Conservation (phyloP, 768 basidiomycete genomes). For the Mrakia gelida region DNA sequence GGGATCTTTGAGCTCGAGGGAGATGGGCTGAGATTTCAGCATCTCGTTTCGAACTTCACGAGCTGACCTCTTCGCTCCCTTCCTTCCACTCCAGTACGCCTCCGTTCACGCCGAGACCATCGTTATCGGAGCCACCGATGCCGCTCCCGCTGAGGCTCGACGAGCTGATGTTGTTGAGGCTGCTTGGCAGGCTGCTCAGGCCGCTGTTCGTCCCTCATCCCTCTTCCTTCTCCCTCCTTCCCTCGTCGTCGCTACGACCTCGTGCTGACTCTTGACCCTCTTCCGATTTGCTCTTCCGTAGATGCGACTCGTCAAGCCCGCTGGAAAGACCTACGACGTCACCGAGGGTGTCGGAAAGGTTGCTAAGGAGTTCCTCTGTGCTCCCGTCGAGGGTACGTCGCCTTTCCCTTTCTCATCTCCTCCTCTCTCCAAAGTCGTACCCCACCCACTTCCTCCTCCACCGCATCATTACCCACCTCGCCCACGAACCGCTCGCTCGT, state of each 20-base stretch:
- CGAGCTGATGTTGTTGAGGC: slow-evolving; percentile 90
- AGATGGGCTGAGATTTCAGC: not conserved
- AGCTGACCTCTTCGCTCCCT: not conserved
- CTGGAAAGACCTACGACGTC: slow-evolving; percentile 91
- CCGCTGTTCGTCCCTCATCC: slow-evolving; percentile 49
- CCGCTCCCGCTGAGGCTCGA: slow-evolving; percentile 72
- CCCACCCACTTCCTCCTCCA: too few relatives aligned
- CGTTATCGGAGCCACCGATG: slow-evolving; percentile 71
- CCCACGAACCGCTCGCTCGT: too few relatives aligned
- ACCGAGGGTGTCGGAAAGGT: slow-evolving; percentile 78
- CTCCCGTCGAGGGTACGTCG: slow-evolving; percentile 75
- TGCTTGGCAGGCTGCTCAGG: slow-evolving; percentile 87
- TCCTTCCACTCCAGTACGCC: slow-evolving; percentile 54
- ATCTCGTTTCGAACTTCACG: not conserved
- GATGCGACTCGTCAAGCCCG: slow-evolving; percentile 83
- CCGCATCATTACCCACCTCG: too few relatives aligned
- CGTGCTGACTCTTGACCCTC: too few relatives aligned
- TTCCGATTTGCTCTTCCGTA: not conserved
- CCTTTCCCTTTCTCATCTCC: not conserved
- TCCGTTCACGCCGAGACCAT: slow-evolving; percentile 90
- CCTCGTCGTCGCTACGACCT: too few relatives aligned
- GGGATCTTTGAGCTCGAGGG: not conserved
- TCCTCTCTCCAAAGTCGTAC: not conserved
- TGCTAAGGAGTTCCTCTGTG: slow-evolving; percentile 62
- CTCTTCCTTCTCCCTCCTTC: too few relatives aligned